These are phyloP conservation scores for Trichoderma gracile DNA, from an alignment of 2,329 filamentous ascomycete species.

Conservation along the genomic window DNA sequence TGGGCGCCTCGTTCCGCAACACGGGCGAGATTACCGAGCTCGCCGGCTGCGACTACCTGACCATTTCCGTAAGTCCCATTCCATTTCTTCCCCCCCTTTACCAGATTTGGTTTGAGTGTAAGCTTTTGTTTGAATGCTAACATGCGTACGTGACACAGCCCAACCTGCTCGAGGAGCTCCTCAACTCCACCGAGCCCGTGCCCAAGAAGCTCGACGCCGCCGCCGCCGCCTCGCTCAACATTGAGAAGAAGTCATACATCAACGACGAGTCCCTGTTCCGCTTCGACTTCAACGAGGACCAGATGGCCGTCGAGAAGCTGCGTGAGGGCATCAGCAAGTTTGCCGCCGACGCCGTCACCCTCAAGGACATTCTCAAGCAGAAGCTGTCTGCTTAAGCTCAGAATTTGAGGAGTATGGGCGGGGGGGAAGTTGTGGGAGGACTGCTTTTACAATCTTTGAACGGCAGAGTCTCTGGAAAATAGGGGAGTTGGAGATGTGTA, in stretches of 20 bases:
- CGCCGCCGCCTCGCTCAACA: constrained; percentile 65
- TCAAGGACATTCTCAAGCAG: constrained; percentile 87
- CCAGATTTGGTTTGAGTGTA: no score
- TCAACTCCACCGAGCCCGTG: constrained; percentile 77
- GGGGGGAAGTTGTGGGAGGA: not conserved
- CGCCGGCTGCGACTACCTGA: constrained; percentile 97
- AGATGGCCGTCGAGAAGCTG: constrained; percentile 99
- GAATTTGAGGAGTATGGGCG: not conserved
- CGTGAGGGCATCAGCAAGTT: constrained; percentile 99
- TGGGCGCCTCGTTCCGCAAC: constrained; percentile 98
- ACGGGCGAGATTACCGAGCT: constrained; percentile 96
- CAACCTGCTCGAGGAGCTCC: constrained; percentile 89
- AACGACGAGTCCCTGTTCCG: constrained; percentile 88
- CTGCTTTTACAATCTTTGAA: not conserved
- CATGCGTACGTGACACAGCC: constrained; percentile 56
- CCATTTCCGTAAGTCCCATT: constrained; percentile 73
- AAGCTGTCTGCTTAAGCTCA: constrained; percentile 64
- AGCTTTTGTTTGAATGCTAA: constrained; percentile 21
- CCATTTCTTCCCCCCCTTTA: no score
- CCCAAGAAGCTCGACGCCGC: constrained; percentile 89
- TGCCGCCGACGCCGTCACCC: constrained; percentile 88
- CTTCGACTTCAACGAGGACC: constrained; percentile 99
- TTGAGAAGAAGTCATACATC: constrained; percentile 90
- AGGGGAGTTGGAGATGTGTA: not conserved
- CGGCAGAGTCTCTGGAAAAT: not conserved